Evolutionary conservation across 1,284 basidiomycete genomes (phyloP), one percentile per base, ranked within the genome.

Genomic region (Lentinula novae-zelandiae): DNA sequence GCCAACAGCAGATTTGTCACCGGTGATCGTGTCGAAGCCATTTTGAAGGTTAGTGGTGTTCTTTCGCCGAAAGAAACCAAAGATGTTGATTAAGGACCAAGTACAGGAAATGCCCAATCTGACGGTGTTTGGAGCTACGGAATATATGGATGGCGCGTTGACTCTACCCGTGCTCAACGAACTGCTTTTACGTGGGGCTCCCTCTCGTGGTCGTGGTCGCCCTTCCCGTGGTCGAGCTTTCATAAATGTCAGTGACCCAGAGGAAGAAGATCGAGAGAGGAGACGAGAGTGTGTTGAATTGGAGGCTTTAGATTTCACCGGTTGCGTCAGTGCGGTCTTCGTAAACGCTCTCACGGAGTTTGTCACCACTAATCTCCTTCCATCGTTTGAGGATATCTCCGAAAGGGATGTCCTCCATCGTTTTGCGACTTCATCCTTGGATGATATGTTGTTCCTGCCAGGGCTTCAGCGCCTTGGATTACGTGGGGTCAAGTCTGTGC

Each of bases 141-240:
- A 96, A 72, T 97, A 96, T 71, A 96, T 97, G 90, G 95, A 97
- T 67, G 92, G 93, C 1, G 89, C 95, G 0, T 78, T 97, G 51
- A 90, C 89, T 7, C 77, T 90, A 27, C 78, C 86, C 0, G 93
- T 97, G 2, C 75, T 97, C 22, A 90, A 88, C 61, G 95, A 96
- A 68, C 77, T 97, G 7, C 87, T 97, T 68, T 83, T 96, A 64
- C 87, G 95, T 34, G 94, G 94, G 6, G 75, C 78, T 7, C 80
- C 83, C 8, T 86, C 87, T 36, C 82, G 85, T 48, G 86, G 84
- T 1, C 80, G 89, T 20, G 86, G 88, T 0, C 85, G 86, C 39
- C 84, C 85, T n/a, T 78, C 82, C n/a, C 84, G 89, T 60, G 85
- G 85, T 2, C 84, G 87, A 38, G 82, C 81, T 27, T 67, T 81